phyloP scores from a whole-genome alignment of 2,329 filamentous ascomycete species.

The Cordyceps farinosa region DNA sequence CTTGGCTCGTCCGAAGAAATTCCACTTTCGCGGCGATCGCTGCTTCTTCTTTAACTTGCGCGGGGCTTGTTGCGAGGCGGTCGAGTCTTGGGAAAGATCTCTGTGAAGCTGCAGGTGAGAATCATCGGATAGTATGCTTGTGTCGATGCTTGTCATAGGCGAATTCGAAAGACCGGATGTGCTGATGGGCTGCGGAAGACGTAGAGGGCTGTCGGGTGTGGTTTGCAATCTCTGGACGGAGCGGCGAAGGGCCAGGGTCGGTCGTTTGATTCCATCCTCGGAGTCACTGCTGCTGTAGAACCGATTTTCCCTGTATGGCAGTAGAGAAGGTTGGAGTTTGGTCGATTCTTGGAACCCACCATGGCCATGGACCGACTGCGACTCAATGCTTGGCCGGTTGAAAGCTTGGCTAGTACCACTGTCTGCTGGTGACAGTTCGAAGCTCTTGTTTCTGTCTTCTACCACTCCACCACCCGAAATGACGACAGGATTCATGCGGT shows the following conservation, averaged over 20 bases:
- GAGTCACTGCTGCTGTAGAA: slow-evolving; percentile 58
- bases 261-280: slow-evolving; percentile 44
- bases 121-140: slow-evolving; percentile 55
- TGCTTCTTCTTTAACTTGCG: slow-evolving; percentile 56
- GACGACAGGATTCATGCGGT: slow-evolving; percentile 62
- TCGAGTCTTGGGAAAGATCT: slow-evolving; percentile 32
- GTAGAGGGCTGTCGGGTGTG: slow-evolving; percentile 42
- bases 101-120: slow-evolving; percentile 43
- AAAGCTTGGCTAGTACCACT: slow-evolving; percentile 46
- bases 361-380: slow-evolving; percentile 31
- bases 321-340: slow-evolving; percentile 51
- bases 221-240: slow-evolving; percentile 51
- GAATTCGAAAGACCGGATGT: slow-evolving; percentile 43
- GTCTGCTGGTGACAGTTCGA: slow-evolving; percentile 46
- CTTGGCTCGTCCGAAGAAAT: slow-evolving; percentile 57
- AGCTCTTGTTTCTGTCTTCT: slow-evolving; percentile 55
- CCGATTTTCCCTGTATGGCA: slow-evolving; percentile 37
- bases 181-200: slow-evolving; percentile 52
- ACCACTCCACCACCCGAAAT: slow-evolving; percentile 62
- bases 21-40: slow-evolving; percentile 59
- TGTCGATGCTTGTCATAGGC: slow-evolving; percentile 55
- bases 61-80: slow-evolving; percentile 30
- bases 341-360: slow-evolving; percentile 19
- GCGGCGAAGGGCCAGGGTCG: slow-evolving; percentile 52
- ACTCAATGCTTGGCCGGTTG: slow-evolving; percentile 41